phyloP scores from a whole-genome alignment of 768 basidiomycete species.

The Serendipita vermifera region DNA sequence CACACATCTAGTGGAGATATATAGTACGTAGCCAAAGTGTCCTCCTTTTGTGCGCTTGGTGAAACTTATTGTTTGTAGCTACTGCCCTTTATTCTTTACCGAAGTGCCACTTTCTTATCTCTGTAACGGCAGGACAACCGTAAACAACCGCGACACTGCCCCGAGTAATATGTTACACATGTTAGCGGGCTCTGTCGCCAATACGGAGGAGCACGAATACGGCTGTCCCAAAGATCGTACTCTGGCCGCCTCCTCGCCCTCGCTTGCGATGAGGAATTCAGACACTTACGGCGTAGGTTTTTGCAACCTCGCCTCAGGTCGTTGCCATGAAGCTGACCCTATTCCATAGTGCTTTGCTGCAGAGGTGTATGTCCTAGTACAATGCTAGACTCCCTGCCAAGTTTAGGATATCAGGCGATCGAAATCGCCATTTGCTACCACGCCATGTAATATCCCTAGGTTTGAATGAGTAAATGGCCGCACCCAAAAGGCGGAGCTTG shows the following conservation, averaged over 20 bases:
- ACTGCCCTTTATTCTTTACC: not conserved
- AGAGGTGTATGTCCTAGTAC: too few species aligned
- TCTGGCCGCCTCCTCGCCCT: not conserved
- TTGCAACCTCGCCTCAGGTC: not conserved
- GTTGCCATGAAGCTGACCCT: not conserved
- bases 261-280: too few species aligned
- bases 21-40: conserved; percentile 26
- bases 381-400: too few species aligned
- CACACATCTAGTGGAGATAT: conserved; percentile 32
- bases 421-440: too few species aligned
- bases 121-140: too few species aligned
- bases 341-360: not conserved
- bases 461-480: too few species aligned
- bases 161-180: not conserved
- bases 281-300: too few species aligned
- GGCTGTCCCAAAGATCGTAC: not conserved
- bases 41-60: not conserved
- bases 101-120: not conserved
- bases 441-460: too few species aligned
- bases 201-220: not conserved
- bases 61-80: not conserved
- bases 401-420: too few species aligned
- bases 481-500: too few species aligned
- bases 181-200: not conserved
- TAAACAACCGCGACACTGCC: not conserved